phyloP scores from a whole-genome alignment of 345 rosid species.

The Microcos paniculata region DNA sequence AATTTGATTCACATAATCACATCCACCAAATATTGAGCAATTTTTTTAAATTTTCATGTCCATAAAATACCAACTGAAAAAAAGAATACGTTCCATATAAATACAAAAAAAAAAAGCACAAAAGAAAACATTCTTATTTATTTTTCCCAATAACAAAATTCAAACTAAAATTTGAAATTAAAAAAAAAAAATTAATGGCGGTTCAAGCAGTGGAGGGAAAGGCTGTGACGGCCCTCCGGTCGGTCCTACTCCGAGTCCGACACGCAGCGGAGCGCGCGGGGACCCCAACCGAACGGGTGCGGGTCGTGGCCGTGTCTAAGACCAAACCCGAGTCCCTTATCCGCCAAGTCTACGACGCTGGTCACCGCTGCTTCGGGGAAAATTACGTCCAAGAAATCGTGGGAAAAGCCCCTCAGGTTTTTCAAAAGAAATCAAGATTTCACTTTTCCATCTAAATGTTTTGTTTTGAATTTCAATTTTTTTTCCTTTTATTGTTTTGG shows the following conservation, averaged over 20 bases:
- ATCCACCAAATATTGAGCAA: background rate
- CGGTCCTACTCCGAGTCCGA: slow-evolving; percentile 64
- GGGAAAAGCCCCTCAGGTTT: slow-evolving; percentile 87
- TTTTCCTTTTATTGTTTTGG: background rate
- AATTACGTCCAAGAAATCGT: slow-evolving; percentile 86
- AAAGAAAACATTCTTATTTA: too few species aligned
- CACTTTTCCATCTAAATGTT: background rate
- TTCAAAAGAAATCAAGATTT: background rate
- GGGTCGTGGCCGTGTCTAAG: slow-evolving; percentile 79
- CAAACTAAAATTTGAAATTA: background rate
- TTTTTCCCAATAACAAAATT: too few species aligned
- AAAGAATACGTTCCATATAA: background rate
- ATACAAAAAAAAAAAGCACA: background rate
- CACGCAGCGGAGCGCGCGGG: slow-evolving; percentile 66
- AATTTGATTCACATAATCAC: background rate
- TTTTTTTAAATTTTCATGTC: background rate
- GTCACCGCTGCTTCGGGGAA: slow-evolving; percentile 88
- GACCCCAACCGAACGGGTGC: slow-evolving; percentile 47
- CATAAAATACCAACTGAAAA: background rate
- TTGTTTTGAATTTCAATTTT: background rate
- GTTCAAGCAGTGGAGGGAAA: slow-evolving; percentile 52
- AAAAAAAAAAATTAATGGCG: slow-evolving; percentile 37
- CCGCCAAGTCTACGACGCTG: slow-evolving; percentile 82
- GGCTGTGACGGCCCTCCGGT: slow-evolving; percentile 65
- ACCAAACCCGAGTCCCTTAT: slow-evolving; percentile 84